Percentiles rank a stretch among this genome's conserved stretches.
Evolutionary conservation across 176 grass and related monocot species (phyloP).

Genomic region (Oryza punctata): DNA sequence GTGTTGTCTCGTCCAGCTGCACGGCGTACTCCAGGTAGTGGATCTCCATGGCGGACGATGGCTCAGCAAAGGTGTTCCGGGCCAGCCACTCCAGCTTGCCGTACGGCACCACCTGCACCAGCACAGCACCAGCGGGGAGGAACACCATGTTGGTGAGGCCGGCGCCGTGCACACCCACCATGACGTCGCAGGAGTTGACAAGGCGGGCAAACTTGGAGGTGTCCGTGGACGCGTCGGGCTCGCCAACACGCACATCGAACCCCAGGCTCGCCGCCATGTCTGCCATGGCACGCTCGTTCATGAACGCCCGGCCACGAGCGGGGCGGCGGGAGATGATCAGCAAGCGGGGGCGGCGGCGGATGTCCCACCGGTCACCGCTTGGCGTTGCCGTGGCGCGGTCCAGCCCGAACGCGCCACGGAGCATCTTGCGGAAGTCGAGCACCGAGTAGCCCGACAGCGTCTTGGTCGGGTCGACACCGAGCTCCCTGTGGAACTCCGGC

Average conservation of each 20-base stretch:
- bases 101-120: constrained; percentile 90
- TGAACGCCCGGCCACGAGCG: constrained; percentile 48
- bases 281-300: constrained; percentile 67
- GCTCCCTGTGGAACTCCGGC: constrained; percentile 65
- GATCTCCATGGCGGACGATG: constrained; percentile 69
- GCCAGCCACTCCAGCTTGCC: constrained; percentile 82
- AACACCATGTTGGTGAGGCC: constrained; percentile 98
- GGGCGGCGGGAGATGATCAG: constrained; percentile 59
- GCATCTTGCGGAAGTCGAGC: constrained; percentile 59
- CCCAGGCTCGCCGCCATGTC: constrained; percentile 69
- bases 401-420: constrained; percentile 65
- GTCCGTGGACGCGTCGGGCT: constrained; percentile 67
- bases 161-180: constrained; percentile 90
- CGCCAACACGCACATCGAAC: constrained; percentile 71
- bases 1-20: constrained; percentile 81
- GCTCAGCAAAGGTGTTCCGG: constrained; percentile 74
- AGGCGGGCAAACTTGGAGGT: constrained; percentile 79
- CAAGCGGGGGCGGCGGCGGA: constrained; percentile 48
- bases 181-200: constrained; percentile 91
- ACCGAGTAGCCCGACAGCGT: constrained; percentile 25
- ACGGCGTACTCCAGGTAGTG: constrained; percentile 85
- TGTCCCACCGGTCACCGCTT: constrained; percentile 64
- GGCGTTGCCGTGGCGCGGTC: constrained; percentile 56
- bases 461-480: constrained; percentile 58
- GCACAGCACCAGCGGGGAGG: constrained; percentile 67